These are phyloP conservation scores for Blastobotrys peoriensis DNA, from an alignment of 805 yeast species.

Conservation along the genomic window DNA sequence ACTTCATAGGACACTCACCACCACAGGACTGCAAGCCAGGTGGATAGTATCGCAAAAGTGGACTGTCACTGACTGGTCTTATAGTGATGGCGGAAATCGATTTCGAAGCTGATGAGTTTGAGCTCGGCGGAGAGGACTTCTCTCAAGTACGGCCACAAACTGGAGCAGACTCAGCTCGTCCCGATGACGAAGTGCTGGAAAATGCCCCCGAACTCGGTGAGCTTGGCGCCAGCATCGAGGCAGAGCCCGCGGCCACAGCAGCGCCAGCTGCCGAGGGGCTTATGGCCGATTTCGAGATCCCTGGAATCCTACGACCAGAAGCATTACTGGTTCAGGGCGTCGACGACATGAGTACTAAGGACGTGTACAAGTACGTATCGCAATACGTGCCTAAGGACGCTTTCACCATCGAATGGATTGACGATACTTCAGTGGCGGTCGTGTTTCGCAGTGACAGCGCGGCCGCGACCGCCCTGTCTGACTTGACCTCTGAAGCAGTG, in stretches of 20 bases:
- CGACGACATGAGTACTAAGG: slow-evolving; percentile 55
- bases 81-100: slow-evolving; percentile 7
- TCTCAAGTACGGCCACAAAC: neutral
- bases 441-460: slow-evolving; percentile 41
- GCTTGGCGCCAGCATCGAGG: neutral
- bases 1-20: too few relatives aligned
- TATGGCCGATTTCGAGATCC: neutral
- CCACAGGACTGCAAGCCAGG: too few relatives aligned
- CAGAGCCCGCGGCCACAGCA: neutral
- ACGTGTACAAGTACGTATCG: slow-evolving; percentile 52
- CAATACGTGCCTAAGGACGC: slow-evolving; percentile 36
- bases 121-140: neutral
- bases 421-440: slow-evolving; percentile 53
- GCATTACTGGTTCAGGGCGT: slow-evolving; percentile 54
- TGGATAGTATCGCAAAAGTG: too few relatives aligned
- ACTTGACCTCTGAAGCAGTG: slow-evolving; percentile 31
- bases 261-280: neutral
- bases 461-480: slow-evolving; percentile 35
- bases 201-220: neutral
- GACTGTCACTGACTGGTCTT: too few relatives aligned
- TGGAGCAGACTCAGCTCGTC: neutral
- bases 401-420: slow-evolving; percentile 54
- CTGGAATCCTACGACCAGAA: slow-evolving; percentile 34
- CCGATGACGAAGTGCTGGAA: neutral
- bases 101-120: slow-evolving; percentile 2